Evolutionary conservation across 805 yeast species (phyloP), one percentile per base, ranked within the genome.

Genomic region (Candida coquimbonensis): DNA sequence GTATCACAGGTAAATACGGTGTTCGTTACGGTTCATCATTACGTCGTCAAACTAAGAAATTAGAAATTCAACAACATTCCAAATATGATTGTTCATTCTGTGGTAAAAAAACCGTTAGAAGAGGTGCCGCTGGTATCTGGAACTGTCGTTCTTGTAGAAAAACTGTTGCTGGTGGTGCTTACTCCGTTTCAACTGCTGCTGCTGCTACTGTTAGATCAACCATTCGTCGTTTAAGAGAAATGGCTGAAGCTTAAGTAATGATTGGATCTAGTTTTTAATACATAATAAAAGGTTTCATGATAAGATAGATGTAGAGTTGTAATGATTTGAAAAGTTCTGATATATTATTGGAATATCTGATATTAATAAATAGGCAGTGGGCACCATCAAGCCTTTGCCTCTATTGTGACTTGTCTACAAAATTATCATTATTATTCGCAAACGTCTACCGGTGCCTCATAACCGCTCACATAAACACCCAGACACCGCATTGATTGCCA

Each of bases 1-100:
- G 99, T 77, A 93, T 93, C 83, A 93, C 99, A 75, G 99, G 99
- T 84, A 95, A 95, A 82, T 93, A 88, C 84, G 99, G 99, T 88
- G 97, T 93, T 80, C 90, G 99, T 83, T 93, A 93, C 82, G 96
- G 99, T 90, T 91, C 99, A 67, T 95, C 99, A 60, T 81, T 93
- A 76, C 91, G 99, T 86, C 88, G 98, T 80, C 97, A 89, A 78
- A 87, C 96, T 82, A 90, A 90, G 85, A 93, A 93, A 82, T 80
- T 93, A 76, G 99, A 95, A 80, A 84, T 88, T 68, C 97, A 89
- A 78, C 97, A 90, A 75, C 99, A 91, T 78, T 86, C 99, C 67
- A 87, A 87, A 73, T 93, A 95, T 85, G 96, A 87, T 76, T 93
- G 98, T 77, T 81, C 99, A 55, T 93, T 93, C 97, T 91, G 98